Conservation (phyloP, 805 yeast genomes). For the Teunomyces cretensis region DNA sequence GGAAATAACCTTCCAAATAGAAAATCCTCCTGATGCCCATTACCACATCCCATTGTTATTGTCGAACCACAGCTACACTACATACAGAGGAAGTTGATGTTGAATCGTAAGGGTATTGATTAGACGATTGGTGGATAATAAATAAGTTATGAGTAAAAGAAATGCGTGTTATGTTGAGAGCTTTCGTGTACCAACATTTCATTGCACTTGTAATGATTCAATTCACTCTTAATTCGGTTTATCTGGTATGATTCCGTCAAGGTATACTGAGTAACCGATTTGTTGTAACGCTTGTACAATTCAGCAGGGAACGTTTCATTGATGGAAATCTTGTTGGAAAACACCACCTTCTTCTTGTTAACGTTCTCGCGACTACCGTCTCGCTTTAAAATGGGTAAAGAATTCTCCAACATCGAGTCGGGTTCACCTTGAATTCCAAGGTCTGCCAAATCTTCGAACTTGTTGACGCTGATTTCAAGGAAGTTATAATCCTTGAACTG, state of each 20-base stretch:
- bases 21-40: constrained; percentile 69
- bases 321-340: constrained; percentile 47
- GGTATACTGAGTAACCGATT: constrained; percentile 50
- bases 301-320: constrained; percentile 54
- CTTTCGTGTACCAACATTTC: constrained; percentile 70
- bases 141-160: constrained; percentile 40
- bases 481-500: constrained; percentile 36
- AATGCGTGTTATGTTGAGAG: constrained; percentile 64
- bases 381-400: constrained; percentile 5
- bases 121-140: not conserved
- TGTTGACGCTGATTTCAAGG: constrained; percentile 28
- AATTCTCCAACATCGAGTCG: not conserved
- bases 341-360: constrained; percentile 33
- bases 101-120: not conserved
- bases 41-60: constrained; percentile 87
- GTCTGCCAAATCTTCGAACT: constrained; percentile 27
- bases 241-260: constrained; percentile 51
- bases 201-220: constrained; percentile 60
- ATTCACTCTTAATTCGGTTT: constrained; percentile 58
- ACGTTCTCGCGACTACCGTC: not conserved
- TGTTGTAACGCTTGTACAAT: constrained; percentile 55
- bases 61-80: constrained; percentile 84
- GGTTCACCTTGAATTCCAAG: not conserved
- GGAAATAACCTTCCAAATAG: constrained; percentile 72
- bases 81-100: constrained; percentile 81